Evolutionary conservation across 2,329 filamentous ascomycete genomes (phyloP).

Genomic region (Botrytis byssoidea): DNA sequence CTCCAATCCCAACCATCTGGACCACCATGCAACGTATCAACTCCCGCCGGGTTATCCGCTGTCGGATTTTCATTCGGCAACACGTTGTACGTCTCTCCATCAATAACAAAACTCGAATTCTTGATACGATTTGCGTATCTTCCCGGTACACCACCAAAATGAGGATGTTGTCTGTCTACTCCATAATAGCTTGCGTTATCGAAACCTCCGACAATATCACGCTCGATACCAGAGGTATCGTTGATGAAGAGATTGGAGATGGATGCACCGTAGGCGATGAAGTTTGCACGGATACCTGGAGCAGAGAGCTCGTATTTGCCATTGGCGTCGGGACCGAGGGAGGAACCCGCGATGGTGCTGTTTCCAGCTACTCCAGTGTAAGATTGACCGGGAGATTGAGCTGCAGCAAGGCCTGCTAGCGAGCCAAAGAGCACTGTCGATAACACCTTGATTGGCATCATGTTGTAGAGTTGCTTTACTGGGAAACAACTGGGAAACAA

Average conservation of each 20-base stretch:
- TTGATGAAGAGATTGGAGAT: slow-evolving; percentile 70
- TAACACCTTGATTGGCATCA: slow-evolving; percentile 6
- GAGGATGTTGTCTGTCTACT: slow-evolving; percentile 62
- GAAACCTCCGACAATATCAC: slow-evolving; percentile 71
- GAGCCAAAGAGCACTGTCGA: neutral
- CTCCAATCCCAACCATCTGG: slow-evolving; percentile 65
- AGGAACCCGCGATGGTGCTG: slow-evolving; percentile 29
- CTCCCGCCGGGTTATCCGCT: slow-evolving; percentile 49
- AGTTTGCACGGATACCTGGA: slow-evolving; percentile 63
- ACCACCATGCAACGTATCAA: slow-evolving; percentile 68
- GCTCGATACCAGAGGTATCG: slow-evolving; percentile 64
- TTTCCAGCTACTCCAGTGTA: slow-evolving; percentile 34
- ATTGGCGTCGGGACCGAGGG: slow-evolving; percentile 49
- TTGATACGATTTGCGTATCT: slow-evolving; percentile 80
- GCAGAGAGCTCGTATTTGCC: slow-evolving; percentile 73
- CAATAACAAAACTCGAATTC: slow-evolving; percentile 70
- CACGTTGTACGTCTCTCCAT: slow-evolving; percentile 59
- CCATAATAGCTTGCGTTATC: slow-evolving; percentile 73
- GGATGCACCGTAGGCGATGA: slow-evolving; percentile 73
- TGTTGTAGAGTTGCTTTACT: neutral
- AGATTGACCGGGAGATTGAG: slow-evolving; percentile 28
- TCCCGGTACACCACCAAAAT: slow-evolving; percentile 71
- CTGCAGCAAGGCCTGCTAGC: slow-evolving; percentile 18
- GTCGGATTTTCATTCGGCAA: slow-evolving; percentile 63
- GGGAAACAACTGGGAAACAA: neutral